These are phyloP conservation scores for Phytophthora sp. DNA, from an alignment of 352 stramenopile genomes.

Conservation along the genomic window DNA sequence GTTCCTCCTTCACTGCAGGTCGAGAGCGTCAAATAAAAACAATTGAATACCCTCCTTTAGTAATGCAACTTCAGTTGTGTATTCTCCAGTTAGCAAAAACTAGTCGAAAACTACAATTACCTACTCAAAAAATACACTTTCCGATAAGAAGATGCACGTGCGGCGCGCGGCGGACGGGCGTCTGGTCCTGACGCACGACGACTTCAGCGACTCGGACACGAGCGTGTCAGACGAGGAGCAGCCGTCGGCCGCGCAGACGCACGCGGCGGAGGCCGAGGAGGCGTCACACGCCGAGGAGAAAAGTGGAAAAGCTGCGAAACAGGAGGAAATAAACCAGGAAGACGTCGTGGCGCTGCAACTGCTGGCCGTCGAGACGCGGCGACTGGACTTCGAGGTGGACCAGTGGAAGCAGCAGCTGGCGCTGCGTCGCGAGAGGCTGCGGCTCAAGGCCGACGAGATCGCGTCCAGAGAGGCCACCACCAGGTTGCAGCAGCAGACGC, in stretches of 20 bases:
- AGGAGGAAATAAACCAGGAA: neutral
- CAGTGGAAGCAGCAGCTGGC: conserved; percentile 37
- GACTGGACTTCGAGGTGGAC: conserved; percentile 29
- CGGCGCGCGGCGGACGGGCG: conserved; percentile 3
- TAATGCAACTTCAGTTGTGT: too few species aligned
- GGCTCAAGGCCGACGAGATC: conserved; percentile 36
- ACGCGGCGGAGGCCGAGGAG: too few species aligned
- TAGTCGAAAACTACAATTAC: too few species aligned
- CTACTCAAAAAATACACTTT: neutral
- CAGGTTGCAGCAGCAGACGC: conserved; percentile 21
- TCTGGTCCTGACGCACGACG: neutral
- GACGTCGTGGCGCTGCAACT: conserved; percentile 18
- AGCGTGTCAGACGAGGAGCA: neutral
- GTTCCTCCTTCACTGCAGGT: too few species aligned
- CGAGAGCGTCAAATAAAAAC: too few species aligned
- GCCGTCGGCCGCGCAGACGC: too few species aligned
- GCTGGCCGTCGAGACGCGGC: conserved; percentile 19
- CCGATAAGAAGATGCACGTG: conserved; percentile 12
- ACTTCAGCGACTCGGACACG: conserved; percentile 3
- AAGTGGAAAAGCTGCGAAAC: conserved; percentile 16
- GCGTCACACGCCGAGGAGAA: too few species aligned
- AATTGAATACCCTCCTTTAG: too few species aligned
- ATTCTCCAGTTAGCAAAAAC: too few species aligned
- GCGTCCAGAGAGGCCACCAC: conserved; percentile 26
- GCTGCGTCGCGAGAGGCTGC: conserved; percentile 17